These are phyloP conservation scores for Hemisphaericaspora nanyangensis DNA, from an alignment of 805 yeast genomes.

Conservation along the genomic window DNA sequence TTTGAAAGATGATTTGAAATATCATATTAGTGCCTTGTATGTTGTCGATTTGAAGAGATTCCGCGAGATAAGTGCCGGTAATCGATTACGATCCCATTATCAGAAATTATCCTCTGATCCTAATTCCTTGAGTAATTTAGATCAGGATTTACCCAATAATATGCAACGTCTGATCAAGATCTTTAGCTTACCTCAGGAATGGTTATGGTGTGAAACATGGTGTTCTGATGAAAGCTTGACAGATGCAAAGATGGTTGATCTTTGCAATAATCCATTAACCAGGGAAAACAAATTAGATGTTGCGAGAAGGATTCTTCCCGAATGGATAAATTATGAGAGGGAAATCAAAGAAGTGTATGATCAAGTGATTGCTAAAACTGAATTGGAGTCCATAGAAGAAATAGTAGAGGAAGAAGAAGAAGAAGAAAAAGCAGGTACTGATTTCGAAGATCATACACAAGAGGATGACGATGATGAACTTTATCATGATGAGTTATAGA, in stretches of 20 bases:
- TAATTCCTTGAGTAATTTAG: constrained; percentile 73
- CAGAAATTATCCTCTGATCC: constrained; percentile 79
- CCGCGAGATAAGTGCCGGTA: constrained; percentile 71
- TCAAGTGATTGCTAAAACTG: neutral
- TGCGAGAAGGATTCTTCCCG: constrained; percentile 74
- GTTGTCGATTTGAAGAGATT: constrained; percentile 73
- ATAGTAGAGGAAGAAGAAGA: neutral
- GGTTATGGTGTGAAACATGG: constrained; percentile 97
- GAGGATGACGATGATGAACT: constrained; percentile 3
- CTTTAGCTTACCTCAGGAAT: constrained; percentile 70
- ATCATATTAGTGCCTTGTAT: constrained; percentile 82
- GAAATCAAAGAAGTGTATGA: constrained; percentile 35
- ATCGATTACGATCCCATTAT: constrained; percentile 75
- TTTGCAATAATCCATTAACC: constrained; percentile 81
- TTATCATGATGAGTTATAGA: constrained; percentile 10
- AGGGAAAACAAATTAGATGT: constrained; percentile 74
- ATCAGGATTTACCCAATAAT: constrained; percentile 92
- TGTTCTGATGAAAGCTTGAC: constrained; percentile 60
- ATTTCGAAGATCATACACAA: neutral
- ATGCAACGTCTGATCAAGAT: constrained; percentile 67
- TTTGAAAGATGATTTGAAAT: constrained; percentile 54
- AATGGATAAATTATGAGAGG: constrained; percentile 67
- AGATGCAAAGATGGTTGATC: constrained; percentile 73
- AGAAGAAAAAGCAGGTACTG: neutral
- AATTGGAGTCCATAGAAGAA: neutral